These are phyloP conservation scores for Metschnikowia colocasiae DNA, from an alignment of 805 yeast species.

Conservation along the genomic window DNA sequence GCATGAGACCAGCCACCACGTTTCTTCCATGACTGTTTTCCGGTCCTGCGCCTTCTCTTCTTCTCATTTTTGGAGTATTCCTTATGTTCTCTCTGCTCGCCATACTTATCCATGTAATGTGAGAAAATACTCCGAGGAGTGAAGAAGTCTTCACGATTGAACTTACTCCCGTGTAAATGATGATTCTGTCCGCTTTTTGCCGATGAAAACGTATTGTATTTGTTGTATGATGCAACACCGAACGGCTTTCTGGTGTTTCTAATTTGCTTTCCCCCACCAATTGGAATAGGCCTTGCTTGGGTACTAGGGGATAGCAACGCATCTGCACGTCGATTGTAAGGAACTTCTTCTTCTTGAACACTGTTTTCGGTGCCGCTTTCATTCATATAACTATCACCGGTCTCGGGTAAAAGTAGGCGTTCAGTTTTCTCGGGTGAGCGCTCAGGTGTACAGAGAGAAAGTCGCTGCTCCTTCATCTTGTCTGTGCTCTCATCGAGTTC, in stretches of 20 bases:
- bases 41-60: slow-evolving; percentile 19
- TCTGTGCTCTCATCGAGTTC: background rate
- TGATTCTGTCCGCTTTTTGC: slow-evolving; percentile 8
- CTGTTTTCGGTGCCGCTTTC: background rate
- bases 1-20: slow-evolving; percentile 6
- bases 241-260: slow-evolving; percentile 55
- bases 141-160: slow-evolving; percentile 67
- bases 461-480: background rate
- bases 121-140: slow-evolving; percentile 74
- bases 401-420: background rate
- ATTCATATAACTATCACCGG: background rate
- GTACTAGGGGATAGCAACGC: slow-evolving; percentile 39
- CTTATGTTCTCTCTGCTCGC: slow-evolving; percentile 37
- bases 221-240: slow-evolving; percentile 58
- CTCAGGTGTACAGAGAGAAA: background rate
- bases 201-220: slow-evolving; percentile 11
- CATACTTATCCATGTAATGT: slow-evolving; percentile 64
- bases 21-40: slow-evolving; percentile 30
- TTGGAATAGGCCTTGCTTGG: slow-evolving; percentile 40
- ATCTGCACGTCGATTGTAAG: slow-evolving; percentile 41
- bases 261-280: slow-evolving; percentile 27
- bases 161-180: slow-evolving; percentile 23
- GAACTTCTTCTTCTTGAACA: slow-evolving; percentile 17
- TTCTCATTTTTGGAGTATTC: slow-evolving; percentile 10
- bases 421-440: background rate